phyloP scores from a whole-genome alignment of 371 early-diverging fungal species.

The Coemansia sp. region DNA sequence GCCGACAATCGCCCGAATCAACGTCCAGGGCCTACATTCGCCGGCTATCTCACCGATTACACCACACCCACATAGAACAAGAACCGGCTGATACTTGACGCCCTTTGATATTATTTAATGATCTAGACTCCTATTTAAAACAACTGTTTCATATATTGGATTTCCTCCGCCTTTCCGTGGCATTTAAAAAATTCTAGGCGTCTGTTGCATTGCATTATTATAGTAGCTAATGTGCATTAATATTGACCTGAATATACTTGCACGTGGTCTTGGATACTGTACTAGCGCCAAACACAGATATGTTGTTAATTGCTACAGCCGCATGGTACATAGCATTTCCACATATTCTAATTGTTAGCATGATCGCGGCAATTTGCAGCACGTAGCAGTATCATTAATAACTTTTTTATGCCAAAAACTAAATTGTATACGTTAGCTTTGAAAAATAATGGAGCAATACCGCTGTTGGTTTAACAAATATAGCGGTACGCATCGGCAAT shows the following conservation, averaged over 20 bases:
- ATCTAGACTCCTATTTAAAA: background rate
- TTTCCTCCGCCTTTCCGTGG: background rate
- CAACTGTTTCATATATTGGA: background rate
- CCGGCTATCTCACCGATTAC: constrained; percentile 17
- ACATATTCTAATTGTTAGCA: too few relatives aligned
- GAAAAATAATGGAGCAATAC: too few relatives aligned
- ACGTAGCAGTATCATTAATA: too few relatives aligned
- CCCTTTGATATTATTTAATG: background rate
- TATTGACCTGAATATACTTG: too few relatives aligned
- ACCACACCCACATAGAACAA: constrained; percentile 30
- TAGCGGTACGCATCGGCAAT: too few relatives aligned
- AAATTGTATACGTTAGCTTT: background rate
- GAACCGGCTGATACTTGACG: constrained; percentile 8
- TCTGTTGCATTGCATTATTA: too few relatives aligned
- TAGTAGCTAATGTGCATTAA: too few relatives aligned
- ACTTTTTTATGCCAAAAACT: background rate
- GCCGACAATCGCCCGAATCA: background rate
- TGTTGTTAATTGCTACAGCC: background rate
- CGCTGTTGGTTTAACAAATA: too few relatives aligned
- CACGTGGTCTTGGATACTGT: too few relatives aligned
- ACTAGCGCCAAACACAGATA: background rate
- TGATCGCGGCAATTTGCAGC: too few relatives aligned
- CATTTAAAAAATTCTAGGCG: too few relatives aligned
- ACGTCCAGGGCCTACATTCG: constrained; percentile 13
- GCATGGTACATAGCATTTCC: too few relatives aligned